Base-by-base conservation (phyloP, 768 basidiomycete genomes). In the Lentinula sp. region DNA sequence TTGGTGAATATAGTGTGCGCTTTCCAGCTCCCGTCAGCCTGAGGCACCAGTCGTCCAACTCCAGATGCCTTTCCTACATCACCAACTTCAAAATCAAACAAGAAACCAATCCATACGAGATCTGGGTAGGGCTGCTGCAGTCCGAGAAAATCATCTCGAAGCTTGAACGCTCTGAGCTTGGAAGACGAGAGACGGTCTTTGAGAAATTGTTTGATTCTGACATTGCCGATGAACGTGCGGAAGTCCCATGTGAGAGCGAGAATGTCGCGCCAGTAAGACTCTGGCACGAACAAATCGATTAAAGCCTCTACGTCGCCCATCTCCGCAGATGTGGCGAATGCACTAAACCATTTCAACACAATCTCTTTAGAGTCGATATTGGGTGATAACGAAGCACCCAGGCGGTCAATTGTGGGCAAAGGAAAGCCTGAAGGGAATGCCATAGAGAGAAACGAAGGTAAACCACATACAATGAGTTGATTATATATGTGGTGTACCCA, bases 1-100 rank as follows among this genome's bases (percentile, higher is more conserved):
- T 80, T 78, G 1, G 88, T 89, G 65, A 83, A 82, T 10, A 88
- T 62, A 13, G 77, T 76, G 68, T 84, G 80, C 0, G 85, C 85
- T 66, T 79, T 84, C 89, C 88, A 89, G 16, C 73, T 71, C 4
- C 75, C 67, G 2, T 64, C 68, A 28, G 66, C 53, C 55, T 70
- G 68, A 66, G n/a, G 86, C 1, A 88, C 74, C 28, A 89, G 74
- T 35, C 84, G 78, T 9, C 75, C 76, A 42, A 89, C 70, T 3
- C 84, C 86, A 1, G 77, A 78, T 1, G 79, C 82, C 7, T 74
- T 66, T 0, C 84, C 87, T 1, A 79, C 69, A 2, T 68, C 62
- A 1, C 76, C 75, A 5, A 80, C 82, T 55, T 80, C 78, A 64
- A 88, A 89, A 3, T 71, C 76, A 67, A 89, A 86, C 60, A 80